Conservation (phyloP, 768 basidiomycete genomes). For the Candolleomyces eurysporus region DNA sequence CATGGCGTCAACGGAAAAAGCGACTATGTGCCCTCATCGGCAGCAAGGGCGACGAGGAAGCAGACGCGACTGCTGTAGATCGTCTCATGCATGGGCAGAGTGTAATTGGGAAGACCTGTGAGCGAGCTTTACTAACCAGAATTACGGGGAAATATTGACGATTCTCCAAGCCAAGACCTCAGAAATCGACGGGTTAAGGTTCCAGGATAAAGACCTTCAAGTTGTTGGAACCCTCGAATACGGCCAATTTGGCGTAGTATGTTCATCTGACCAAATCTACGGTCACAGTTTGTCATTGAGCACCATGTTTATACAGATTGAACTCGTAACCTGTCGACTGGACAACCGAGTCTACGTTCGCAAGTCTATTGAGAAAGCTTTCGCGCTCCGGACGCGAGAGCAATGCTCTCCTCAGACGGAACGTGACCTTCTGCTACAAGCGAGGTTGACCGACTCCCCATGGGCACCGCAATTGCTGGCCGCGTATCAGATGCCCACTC, state of each 20-base stretch:
- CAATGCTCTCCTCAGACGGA: conserved; percentile 84
- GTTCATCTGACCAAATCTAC: conserved; percentile 21
- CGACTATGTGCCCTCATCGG: conserved; percentile 58
- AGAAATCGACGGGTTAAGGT: conserved; percentile 68
- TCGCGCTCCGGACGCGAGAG: conserved; percentile 69
- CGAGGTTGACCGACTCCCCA: conserved; percentile 45
- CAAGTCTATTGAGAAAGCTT: conserved; percentile 78
- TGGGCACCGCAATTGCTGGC: conserved; percentile 85
- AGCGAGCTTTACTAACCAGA: conserved; percentile 15
- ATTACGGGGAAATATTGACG: conserved; percentile 6
- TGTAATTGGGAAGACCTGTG: conserved; percentile 73
- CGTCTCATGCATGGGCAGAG: conserved; percentile 73
- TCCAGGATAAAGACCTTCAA: conserved; percentile 68
- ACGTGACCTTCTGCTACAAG: conserved; percentile 72
- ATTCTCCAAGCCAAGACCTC: conserved; percentile 56
- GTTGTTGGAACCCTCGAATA: conserved; percentile 74
- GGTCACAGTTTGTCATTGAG: neutral
- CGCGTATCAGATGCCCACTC: conserved; percentile 76
- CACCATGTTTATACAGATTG: conserved; percentile 52
- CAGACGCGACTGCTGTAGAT: conserved; percentile 64
- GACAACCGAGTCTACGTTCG: conserved; percentile 77
- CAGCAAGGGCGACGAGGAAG: conserved; percentile 57
- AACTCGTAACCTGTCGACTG: conserved; percentile 74
- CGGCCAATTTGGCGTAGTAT: conserved; percentile 84
- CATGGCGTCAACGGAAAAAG: conserved; percentile 72